Evolutionary conservation across 768 basidiomycete genomes (phyloP).

Genomic region (Boletus reticuloceps): DNA sequence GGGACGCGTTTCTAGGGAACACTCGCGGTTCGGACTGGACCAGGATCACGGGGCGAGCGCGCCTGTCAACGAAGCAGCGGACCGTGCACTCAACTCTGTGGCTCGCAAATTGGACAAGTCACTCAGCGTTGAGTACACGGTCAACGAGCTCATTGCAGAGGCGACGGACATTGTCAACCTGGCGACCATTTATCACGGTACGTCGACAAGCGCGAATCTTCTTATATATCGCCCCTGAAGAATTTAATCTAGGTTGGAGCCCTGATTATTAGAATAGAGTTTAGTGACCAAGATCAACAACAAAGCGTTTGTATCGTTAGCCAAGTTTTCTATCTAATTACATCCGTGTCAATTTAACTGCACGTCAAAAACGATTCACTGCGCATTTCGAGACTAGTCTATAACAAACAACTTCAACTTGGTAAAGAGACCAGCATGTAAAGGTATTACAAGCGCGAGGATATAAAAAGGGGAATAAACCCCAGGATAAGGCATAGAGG

Average conservation of each 20-base stretch:
- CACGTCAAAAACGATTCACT: conserved; percentile 9
- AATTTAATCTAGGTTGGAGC: conserved; percentile 37
- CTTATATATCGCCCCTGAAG: background rate
- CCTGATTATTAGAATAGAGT: conserved; percentile 33
- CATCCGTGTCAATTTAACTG: conserved; percentile 13
- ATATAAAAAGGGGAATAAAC: conserved; percentile 20
- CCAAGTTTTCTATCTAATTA: conserved; percentile 11
- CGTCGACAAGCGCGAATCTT: conserved; percentile 28
- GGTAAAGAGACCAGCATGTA: conserved; percentile 15
- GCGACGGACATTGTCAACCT: conserved; percentile 79
- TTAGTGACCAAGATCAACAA: too few relatives aligned
- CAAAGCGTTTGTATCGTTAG: background rate
- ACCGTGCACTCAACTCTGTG: conserved; percentile 81
- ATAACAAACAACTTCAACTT: conserved; percentile 9
- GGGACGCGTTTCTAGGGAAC: conserved; percentile 21
- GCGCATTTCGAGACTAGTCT: conserved; percentile 24
- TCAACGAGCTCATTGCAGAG: conserved; percentile 88
- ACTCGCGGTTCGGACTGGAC: conserved; percentile 44
- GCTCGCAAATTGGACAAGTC: conserved; percentile 78
- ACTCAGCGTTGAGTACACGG: conserved; percentile 88
- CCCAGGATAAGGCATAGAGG: conserved; percentile 8
- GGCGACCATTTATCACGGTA: conserved; percentile 75
- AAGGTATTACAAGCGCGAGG: conserved; percentile 32
- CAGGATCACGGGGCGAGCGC: conserved; percentile 60
- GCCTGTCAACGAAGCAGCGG: conserved; percentile 81